Conservation (phyloP, 2,329 filamentous ascomycete species). For the Alternaria solani region DNA sequence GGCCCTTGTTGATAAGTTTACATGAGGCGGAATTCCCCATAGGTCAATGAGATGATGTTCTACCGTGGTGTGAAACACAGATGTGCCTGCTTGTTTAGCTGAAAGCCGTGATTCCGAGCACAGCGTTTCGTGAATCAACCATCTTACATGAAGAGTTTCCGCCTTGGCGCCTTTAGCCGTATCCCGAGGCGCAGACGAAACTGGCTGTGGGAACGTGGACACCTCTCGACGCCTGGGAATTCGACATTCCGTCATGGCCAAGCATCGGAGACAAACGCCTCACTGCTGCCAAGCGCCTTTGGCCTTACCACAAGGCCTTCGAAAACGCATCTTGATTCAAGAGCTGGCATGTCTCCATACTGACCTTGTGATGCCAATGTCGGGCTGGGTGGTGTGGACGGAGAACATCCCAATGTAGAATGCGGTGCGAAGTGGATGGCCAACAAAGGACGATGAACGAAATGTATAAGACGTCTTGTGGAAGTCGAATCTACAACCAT, state of each 20-base stretch:
- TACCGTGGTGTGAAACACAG: background rate
- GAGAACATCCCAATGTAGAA: slow-evolving; percentile 13
- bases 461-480: slow-evolving; percentile 30
- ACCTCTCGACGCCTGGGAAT: slow-evolving; percentile 18
- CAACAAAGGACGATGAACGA: background rate
- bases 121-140: slow-evolving; percentile 20
- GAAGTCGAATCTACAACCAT: slow-evolving; percentile 12
- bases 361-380: slow-evolving; percentile 11
- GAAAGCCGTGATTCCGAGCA: background rate
- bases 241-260: slow-evolving; percentile 19
- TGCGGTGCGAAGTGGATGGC: slow-evolving; percentile 9
- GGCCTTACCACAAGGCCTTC: slow-evolving; percentile 12
- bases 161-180: slow-evolving; percentile 31
- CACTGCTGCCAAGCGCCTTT: slow-evolving; percentile 36
- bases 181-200: slow-evolving; percentile 26
- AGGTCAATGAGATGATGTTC: background rate
- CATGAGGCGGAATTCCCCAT: background rate
- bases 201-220: slow-evolving; percentile 21
- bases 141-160: slow-evolving; percentile 22
- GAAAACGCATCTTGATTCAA: slow-evolving; percentile 26
- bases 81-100: background rate
- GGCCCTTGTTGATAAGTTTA: background rate
- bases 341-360: slow-evolving; percentile 16
- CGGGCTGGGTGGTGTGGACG: slow-evolving; percentile 6
- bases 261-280: slow-evolving; percentile 29